These are phyloP conservation scores for Coprinopsis sp. DNA, from an alignment of 768 basidiomycete genomes.

Conservation along the genomic window DNA sequence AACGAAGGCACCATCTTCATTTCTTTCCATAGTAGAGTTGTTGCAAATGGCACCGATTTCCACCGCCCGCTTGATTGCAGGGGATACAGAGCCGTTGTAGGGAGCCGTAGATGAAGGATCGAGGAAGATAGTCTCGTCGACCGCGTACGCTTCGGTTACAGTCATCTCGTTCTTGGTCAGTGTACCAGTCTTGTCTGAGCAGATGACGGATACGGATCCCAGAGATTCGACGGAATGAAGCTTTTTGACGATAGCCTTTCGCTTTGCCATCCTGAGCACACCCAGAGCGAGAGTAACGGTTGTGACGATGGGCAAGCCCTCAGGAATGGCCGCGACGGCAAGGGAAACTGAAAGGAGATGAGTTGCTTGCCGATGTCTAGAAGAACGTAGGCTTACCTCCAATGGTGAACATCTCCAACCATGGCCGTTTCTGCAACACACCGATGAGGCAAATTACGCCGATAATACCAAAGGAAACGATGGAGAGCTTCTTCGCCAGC, in stretches of 20 bases:
- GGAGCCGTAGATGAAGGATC: slow-evolving; percentile 45
- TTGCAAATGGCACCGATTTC: slow-evolving; percentile 89
- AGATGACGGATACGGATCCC: slow-evolving; percentile 95
- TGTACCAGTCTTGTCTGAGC: slow-evolving; percentile 96
- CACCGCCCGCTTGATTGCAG: slow-evolving; percentile 69
- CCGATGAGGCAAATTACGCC: slow-evolving; percentile 91
- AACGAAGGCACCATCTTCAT: slow-evolving; percentile 68
- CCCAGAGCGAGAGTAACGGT: slow-evolving; percentile 96
- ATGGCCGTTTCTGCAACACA: slow-evolving; percentile 75
- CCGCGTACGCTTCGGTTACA: slow-evolving; percentile 80
- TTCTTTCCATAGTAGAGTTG: slow-evolving; percentile 62
- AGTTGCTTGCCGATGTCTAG: neutral
- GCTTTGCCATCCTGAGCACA: slow-evolving; percentile 88
- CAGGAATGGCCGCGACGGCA: slow-evolving; percentile 97
- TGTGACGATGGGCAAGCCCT: slow-evolving; percentile 94
- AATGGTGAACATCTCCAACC: slow-evolving; percentile 99
- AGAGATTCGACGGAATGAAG: slow-evolving; percentile 92
- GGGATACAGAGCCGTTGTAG: slow-evolving; percentile 40
- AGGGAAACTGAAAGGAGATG: slow-evolving; percentile 66
- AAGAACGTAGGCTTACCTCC: slow-evolving; percentile 58
- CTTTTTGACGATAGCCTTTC: slow-evolving; percentile 97
- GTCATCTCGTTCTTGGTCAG: slow-evolving; percentile 96
- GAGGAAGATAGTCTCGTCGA: slow-evolving; percentile 74
- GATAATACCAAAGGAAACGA: slow-evolving; percentile 90
- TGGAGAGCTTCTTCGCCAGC: slow-evolving; percentile 85